A percentile compares a stretch with the other conserved stretches of the same genome.
Conservation (phyloP, 1,284 basidiomycete genomes). For the Sporisorium graminicola region DNA sequence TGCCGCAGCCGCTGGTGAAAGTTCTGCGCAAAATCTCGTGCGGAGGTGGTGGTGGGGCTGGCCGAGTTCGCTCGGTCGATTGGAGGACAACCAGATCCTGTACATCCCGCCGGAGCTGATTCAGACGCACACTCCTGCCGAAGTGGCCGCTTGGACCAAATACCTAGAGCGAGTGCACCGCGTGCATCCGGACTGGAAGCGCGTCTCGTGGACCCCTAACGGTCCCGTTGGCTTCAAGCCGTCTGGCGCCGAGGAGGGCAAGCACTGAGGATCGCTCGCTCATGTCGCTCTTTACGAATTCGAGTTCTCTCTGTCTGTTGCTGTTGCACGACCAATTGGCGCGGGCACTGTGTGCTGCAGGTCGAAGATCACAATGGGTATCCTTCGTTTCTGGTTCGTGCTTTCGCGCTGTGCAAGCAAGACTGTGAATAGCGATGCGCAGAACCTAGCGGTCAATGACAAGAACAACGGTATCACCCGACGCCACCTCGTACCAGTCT, state of each 20-base stretch:
- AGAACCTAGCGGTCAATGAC: slow-evolving; percentile 9
- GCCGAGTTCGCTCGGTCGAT: slow-evolving; percentile 4
- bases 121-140: not conserved
- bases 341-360: not conserved
- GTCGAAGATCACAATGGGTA: not conserved
- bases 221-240: not conserved
- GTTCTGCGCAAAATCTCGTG: not conserved
- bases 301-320: not conserved
- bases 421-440: not conserved
- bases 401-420: not conserved
- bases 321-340: not conserved
- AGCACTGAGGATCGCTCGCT: too few relatives aligned
- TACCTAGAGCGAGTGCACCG: not conserved
- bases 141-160: not conserved
- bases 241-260: too few relatives aligned
- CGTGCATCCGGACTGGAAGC: not conserved
- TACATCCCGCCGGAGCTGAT: not conserved
- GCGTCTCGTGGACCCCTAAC: not conserved
- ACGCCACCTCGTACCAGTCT: slow-evolving; percentile 49
- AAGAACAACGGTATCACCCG: slow-evolving; percentile 28
- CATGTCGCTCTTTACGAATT: too few relatives aligned
- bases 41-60: not conserved
- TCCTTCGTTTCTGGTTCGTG: not conserved
- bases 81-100: not conserved
- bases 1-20: not conserved